These are phyloP conservation scores for Fusarium staphyleae DNA, from an alignment of 2,329 filamentous ascomycete genomes.

Conservation along the genomic window DNA sequence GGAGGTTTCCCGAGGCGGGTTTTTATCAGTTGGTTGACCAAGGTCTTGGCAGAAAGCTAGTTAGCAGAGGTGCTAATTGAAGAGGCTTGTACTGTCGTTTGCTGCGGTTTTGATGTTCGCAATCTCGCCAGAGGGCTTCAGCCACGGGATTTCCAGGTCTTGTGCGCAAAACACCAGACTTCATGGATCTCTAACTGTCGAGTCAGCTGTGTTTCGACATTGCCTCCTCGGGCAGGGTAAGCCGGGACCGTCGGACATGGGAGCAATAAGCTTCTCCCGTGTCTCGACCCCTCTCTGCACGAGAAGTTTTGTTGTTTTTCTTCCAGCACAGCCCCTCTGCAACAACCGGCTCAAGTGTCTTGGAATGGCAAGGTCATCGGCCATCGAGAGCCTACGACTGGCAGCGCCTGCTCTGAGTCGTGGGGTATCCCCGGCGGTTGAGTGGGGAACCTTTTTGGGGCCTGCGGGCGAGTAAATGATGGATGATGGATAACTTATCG, in stretches of 20 bases:
- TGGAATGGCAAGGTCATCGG: constrained; percentile 18
- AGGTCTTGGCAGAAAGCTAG: constrained; percentile 15
- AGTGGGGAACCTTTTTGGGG: neutral
- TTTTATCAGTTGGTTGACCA: no score
- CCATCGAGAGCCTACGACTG: constrained; percentile 24
- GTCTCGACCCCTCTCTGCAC: neutral
- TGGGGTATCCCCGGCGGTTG: constrained; percentile 25
- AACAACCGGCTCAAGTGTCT: neutral
- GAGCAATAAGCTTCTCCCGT: neutral
- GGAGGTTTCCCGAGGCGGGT: constrained; percentile 14
- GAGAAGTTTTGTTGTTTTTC: neutral
- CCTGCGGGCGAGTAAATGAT: no score
- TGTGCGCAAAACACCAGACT: no score
- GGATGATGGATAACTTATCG: no score
- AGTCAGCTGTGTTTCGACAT: no score
- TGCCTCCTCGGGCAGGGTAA: neutral
- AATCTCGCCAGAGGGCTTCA: constrained; percentile 6
- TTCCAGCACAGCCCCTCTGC: neutral
- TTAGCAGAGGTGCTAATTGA: neutral
- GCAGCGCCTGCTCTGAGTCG: constrained; percentile 12
- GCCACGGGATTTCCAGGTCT: neutral
- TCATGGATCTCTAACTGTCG: neutral
- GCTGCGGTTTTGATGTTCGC: constrained; percentile 4
- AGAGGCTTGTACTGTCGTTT: neutral
- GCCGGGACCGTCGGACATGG: neutral